Conservation (phyloP, 2,329 filamentous ascomycete species). For the Bipolaris cookei region DNA sequence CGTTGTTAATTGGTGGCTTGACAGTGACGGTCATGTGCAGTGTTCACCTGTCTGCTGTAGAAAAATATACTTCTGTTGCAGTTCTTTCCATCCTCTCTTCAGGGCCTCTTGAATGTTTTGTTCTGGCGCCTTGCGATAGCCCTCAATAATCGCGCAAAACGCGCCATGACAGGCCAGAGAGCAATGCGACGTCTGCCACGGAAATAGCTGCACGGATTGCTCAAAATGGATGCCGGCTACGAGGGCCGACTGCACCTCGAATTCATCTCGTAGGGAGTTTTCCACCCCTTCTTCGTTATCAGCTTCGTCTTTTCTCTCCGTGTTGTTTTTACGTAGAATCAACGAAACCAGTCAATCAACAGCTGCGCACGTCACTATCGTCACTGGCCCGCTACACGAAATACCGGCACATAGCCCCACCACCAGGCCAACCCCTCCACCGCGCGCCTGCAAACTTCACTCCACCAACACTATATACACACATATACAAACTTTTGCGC, state of each 20-base stretch:
- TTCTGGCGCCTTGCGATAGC: conserved; percentile 2
- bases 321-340: not conserved
- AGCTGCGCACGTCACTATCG: conserved; percentile 24
- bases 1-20: conserved; percentile 9
- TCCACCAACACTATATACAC: conserved; percentile 17
- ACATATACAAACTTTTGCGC: conserved; percentile 14
- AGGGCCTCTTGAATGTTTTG: not conserved
- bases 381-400: conserved; percentile 21
- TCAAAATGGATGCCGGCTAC: conserved; percentile 16
- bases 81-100: not conserved
- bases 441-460: conserved; percentile 16
- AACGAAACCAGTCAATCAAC: conserved; percentile 6
- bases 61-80: not conserved
- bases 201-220: conserved; percentile 18
- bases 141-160: conserved; percentile 10
- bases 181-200: conserved; percentile 13
- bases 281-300: conserved; percentile 1
- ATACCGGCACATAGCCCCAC: conserved; percentile 20
- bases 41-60: conserved; percentile 4
- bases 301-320: not conserved
- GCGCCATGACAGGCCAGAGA: conserved; percentile 9
- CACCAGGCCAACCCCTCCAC: conserved; percentile 22
- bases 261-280: conserved; percentile 8
- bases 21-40: conserved; percentile 15
- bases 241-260: conserved; percentile 11